These are phyloP conservation scores for Fusarium heterosporum DNA, from an alignment of 2,329 filamentous ascomycete species.

Conservation along the genomic window DNA sequence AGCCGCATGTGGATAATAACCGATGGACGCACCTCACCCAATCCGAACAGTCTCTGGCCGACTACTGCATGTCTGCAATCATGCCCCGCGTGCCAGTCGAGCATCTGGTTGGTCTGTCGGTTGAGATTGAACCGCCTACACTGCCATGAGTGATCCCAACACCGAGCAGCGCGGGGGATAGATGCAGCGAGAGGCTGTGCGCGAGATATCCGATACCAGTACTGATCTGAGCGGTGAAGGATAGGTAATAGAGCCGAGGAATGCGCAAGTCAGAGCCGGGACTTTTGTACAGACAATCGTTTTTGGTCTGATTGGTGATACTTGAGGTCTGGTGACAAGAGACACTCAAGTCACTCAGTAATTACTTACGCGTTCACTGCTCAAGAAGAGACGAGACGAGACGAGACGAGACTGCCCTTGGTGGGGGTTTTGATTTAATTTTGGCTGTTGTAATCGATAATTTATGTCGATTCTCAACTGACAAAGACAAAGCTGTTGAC, in stretches of 20 bases:
- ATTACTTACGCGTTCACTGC: not conserved
- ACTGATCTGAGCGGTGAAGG: conserved; percentile 25
- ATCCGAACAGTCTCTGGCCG: conserved; percentile 12
- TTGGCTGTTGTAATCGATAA: conserved; percentile 3
- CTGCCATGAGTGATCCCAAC: conserved; percentile 4
- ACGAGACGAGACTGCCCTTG: not conserved
- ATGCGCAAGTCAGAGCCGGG: conserved; percentile 12
- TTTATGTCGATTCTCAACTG: conserved; percentile 3
- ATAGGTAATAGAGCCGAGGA: conserved; percentile 5
- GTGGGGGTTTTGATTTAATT: not conserved
- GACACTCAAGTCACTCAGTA: conserved; percentile 4
- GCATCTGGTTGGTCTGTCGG: conserved; percentile 19
- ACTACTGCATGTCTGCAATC: conserved; percentile 16
- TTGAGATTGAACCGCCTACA: conserved; percentile 14
- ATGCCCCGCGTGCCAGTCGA: conserved; percentile 9
- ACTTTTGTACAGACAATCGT: conserved; percentile 21
- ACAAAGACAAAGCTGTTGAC: conserved; percentile 14
- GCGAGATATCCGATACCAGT: conserved; percentile 1
- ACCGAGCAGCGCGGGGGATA: conserved; percentile 9
- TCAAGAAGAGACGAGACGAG: not conserved
- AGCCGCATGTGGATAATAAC: conserved; percentile 27
- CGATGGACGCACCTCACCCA: conserved; percentile 11
- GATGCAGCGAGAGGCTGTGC: conserved; percentile 21
- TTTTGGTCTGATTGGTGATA: conserved; percentile 26
- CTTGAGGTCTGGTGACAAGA: conserved; percentile 25